phyloP scores from a whole-genome alignment of 306 rosid genomes.

The Vicia sativa region DNA sequence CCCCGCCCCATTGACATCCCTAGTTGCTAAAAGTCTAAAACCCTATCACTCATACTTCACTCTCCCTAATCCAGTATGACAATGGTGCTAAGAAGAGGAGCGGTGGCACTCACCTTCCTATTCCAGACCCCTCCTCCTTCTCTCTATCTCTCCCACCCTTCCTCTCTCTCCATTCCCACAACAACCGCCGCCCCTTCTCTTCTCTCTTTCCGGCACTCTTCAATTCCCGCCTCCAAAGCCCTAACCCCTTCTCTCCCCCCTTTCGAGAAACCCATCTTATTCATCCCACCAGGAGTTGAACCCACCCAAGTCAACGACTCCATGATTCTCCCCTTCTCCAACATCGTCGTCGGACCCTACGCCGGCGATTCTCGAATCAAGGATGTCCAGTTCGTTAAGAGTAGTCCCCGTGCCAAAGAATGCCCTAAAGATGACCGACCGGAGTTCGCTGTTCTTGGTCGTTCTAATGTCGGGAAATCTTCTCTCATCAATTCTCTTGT shows the following conservation, averaged over 20 bases:
- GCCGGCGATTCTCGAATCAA: slow-evolving; percentile 80
- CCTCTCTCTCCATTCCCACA: slow-evolving; percentile 30
- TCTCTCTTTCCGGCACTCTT: slow-evolving; percentile 42
- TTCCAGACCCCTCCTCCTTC: slow-evolving; percentile 38
- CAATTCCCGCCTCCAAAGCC: slow-evolving; percentile 51
- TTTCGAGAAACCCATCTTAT: slow-evolving; percentile 46
- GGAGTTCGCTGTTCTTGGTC: slow-evolving; percentile 87
- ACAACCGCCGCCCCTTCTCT: slow-evolving; percentile 17
- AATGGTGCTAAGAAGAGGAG: slow-evolving; percentile 54
- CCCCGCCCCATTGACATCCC: too few relatives aligned
- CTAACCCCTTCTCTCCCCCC: slow-evolving; percentile 38
- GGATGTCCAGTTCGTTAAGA: slow-evolving; percentile 83
- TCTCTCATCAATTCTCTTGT: slow-evolving; percentile 88
- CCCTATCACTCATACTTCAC: neutral
- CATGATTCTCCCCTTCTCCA: slow-evolving; percentile 74
- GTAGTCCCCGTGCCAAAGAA: slow-evolving; percentile 72
- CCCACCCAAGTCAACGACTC: slow-evolving; percentile 60
- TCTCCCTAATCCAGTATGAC: neutral
- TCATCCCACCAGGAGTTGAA: slow-evolving; percentile 78
- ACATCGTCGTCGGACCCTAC: slow-evolving; percentile 84
- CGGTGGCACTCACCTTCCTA: slow-evolving; percentile 32
- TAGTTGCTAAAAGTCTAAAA: neutral
- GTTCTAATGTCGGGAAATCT: slow-evolving; percentile 93
- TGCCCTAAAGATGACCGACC: slow-evolving; percentile 79
- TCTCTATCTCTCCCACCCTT: slow-evolving; percentile 22